A percentile compares a stretch with the other conserved stretches of the same genome.
Evolutionary conservation across 805 yeast genomes (phyloP).

Genomic region (Maudiozyma barnettii): DNA sequence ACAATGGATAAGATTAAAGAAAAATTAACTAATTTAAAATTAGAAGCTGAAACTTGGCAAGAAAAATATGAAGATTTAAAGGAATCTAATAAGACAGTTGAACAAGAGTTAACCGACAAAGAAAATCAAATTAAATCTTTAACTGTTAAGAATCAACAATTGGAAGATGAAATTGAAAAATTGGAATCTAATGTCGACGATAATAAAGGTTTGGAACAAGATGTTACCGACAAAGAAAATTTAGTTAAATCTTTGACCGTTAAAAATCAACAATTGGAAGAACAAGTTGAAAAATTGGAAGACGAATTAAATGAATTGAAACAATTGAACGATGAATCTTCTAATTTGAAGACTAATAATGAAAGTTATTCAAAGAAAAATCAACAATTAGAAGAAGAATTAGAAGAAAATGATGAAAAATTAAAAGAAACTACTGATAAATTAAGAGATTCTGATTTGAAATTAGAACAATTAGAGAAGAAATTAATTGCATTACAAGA

Average conservation of each 20-base stretch:
- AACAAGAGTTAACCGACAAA: conserved; percentile 80
- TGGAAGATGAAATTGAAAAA: conserved; percentile 71
- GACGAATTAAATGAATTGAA: conserved; percentile 63
- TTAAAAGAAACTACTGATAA: conserved; percentile 91
- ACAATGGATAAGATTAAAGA: conserved; percentile 49
- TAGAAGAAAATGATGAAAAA: conserved; percentile 73
- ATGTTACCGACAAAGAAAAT: conserved; percentile 80
- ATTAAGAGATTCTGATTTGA: conserved; percentile 79
- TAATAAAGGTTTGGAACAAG: conserved; percentile 80
- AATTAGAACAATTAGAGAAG: conserved; percentile 81
- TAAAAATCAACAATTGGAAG: conserved; percentile 81
- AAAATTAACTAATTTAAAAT: conserved; percentile 75
- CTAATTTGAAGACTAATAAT: conserved; percentile 86
- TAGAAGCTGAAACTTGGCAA: conserved; percentile 93
- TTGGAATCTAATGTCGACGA: conserved; percentile 22
- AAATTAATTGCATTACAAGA: conserved; percentile 82
- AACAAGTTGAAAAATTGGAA: conserved; percentile 57
- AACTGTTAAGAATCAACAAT: conserved; percentile 78
- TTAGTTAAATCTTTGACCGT: conserved; percentile 85
- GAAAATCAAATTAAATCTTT: conserved; percentile 89
- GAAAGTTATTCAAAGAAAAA: conserved; percentile 85
- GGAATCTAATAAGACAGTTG: conserved; percentile 72
- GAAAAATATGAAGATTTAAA: conserved; percentile 83
- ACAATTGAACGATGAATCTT: conserved; percentile 84
- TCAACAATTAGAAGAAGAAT: conserved; percentile 69